A percentile compares a stretch with the other conserved stretches of the same genome.
Evolutionary conservation across 352 stramenopile genomes (phyloP).

Genomic region (Pythium dissotocum): DNA sequence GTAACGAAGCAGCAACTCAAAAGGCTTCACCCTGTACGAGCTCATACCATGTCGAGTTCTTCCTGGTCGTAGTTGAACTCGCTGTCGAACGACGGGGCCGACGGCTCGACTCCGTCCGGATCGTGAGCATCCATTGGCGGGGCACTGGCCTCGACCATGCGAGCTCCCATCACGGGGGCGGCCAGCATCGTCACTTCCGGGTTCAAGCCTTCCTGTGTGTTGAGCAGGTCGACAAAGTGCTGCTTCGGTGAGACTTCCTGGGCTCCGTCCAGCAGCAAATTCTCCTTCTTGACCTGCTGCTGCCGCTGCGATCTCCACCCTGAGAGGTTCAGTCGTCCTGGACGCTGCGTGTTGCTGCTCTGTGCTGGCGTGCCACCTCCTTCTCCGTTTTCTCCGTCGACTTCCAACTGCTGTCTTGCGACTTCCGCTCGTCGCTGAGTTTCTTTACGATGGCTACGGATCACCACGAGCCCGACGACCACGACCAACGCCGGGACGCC

Average conservation of each 20-base stretch:
- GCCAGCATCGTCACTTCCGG: conserved; percentile 12
- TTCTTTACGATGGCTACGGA: conserved; percentile 23
- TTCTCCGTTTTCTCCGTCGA: background rate
- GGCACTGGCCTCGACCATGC: conserved; percentile 14
- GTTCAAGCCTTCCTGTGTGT: conserved; percentile 11
- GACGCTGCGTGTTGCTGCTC: background rate
- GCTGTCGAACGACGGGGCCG: conserved; percentile 22
- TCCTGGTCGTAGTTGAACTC: conserved; percentile 19
- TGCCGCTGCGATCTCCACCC: conserved; percentile 19
- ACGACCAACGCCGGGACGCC: conserved; percentile 22
- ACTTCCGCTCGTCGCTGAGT: conserved; percentile 9
- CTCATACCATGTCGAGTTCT: conserved; percentile 14
- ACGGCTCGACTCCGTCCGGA: conserved; percentile 14
- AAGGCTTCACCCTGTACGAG: background rate
- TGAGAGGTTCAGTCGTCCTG: conserved; percentile 13
- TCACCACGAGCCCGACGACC: conserved; percentile 19
- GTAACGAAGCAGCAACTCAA: no score
- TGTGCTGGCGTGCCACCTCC: background rate
- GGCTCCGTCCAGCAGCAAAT: conserved; percentile 1
- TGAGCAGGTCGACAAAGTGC: conserved; percentile 21
- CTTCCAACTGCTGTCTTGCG: background rate
- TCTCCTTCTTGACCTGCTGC: conserved; percentile 20
- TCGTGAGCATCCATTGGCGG: conserved; percentile 16
- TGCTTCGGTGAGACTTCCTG: conserved; percentile 19
- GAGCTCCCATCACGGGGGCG: conserved; percentile 15